Evolutionary conservation across 768 basidiomycete species (phyloP), one percentile per base, ranked within the genome.

Genomic region (Boletellus ananiceps): DNA sequence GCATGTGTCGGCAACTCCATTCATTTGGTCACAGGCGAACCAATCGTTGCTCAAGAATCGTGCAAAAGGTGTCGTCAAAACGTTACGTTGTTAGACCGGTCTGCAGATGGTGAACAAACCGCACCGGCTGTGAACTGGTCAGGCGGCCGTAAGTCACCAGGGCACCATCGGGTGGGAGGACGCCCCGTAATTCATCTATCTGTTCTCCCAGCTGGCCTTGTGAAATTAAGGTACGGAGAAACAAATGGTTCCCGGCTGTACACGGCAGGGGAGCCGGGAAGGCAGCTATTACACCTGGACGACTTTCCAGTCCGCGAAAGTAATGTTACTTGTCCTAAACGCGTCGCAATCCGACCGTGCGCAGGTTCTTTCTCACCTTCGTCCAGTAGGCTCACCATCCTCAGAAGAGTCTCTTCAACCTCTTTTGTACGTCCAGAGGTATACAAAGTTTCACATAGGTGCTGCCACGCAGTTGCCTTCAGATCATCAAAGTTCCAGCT

Each of bases 401-500:
- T 48, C 4, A 41, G 25, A 1, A 48, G 47, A 3, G 40, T 36
- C 23, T 42, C 47, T 15, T 40, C 34, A 16, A 36, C 33, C n/a
- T 41, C 47, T 15, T 36, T 41, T 27, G 36, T 29, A 40, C 16
- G 11, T n/a, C 25, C 34, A 6, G 40, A 27, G 34, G 23, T 6
- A 18, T 42, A 42, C 27, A 42, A 7, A 4, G 12, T 36, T 27
- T 42, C 25, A 13, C 47, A 48, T 12, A 12, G n/a, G 9, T 12
- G 33, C 6, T 36, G 34, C 40, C 47, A 36, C 14, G 34, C 40
- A 8, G 16, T 29, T 29, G 2, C 13, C 16, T 18, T 19, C 2
- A 48, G 40, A 11, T 6, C 6, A 12, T 48, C 40, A 21, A 48
- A 48, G 23, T 42, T 19, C 47, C 47, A 48, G 11, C 36, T 42